Base-by-base conservation (phyloP, 495 filamentous ascomycete species). In the Bryoglossum gracile region DNA sequence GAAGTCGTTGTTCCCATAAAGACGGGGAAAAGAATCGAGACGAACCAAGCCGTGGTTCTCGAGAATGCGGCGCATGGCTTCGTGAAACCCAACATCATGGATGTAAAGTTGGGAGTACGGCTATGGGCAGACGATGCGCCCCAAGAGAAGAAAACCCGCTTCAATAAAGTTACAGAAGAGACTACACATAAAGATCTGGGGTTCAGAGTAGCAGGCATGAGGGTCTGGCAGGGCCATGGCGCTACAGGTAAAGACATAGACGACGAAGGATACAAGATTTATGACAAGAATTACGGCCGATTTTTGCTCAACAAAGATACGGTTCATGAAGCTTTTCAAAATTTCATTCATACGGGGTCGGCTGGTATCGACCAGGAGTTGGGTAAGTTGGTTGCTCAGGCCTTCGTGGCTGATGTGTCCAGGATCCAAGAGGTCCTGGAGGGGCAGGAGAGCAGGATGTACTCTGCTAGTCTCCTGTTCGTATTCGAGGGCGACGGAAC, bases 131-230 rank as follows among this genome's bases (percentile, higher is more conserved):
- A 91, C 42, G 80, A 85, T 63, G 88, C 92, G 35, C 77, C 79
- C 16, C 65, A 70, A 32, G 78, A 84, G 41, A 98, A 98, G 70
- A 77, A 83, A 23, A 71, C 69, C 22, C 78, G 87, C 43, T 78
- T 98, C 35, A 87, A 96, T 62, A 78, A 83, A 42, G 83, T 95
- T 26, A 77, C 78, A 13, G 73, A 77, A 43, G 77, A 81, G 53
- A 95, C 89, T 14, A 98, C 92, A 1, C 87, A 84, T 59, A 78
- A 77, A 21, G 79, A 76, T 22, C 72, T 95, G 26, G 89, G 89
- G 14, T 92, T 91, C 62, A 80, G 92, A 17, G 83, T 98, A 50
- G 88, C 88, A 0, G 92, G 92, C 2, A 98, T 98, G 94, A 85
- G 84, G 59, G 85, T 91, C 2, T 98, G 82, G 76, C 84, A 83